Evolutionary conservation across 331 rosid genomes (phyloP).

Genomic region (Spiraea crenata): DNA sequence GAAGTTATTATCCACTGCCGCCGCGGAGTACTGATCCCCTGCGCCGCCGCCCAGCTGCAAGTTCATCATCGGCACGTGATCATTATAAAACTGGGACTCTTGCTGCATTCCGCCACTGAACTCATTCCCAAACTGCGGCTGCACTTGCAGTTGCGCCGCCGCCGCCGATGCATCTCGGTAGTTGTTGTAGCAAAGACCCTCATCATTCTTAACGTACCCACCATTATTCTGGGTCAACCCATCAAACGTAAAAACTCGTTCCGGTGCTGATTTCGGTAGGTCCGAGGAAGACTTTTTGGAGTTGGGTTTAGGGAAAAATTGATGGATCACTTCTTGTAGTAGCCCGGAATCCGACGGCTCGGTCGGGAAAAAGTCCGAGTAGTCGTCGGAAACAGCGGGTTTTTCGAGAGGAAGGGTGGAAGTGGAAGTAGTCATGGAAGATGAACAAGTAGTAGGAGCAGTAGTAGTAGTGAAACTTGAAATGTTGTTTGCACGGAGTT

Average conservation of each 20-base stretch:
- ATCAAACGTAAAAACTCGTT: neutral
- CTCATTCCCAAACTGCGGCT: constrained; percentile 17
- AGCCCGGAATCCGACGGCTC: constrained; percentile 68
- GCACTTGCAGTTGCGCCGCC: constrained; percentile 20
- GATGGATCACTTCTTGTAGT: constrained; percentile 66
- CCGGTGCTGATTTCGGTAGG: neutral
- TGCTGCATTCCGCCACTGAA: constrained; percentile 8
- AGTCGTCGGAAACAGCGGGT: neutral
- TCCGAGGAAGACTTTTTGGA: constrained; percentile 13
- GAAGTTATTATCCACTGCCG: constrained; percentile 30
- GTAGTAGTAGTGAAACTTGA: neutral
- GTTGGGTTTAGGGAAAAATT: constrained; percentile 48
- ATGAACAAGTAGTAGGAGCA: neutral
- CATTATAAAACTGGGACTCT: constrained; percentile 14
- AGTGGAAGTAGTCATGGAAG: neutral
- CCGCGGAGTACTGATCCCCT: constrained; percentile 8
- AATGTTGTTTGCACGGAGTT: neutral
- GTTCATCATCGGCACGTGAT: constrained; percentile 26
- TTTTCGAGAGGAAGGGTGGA: neutral
- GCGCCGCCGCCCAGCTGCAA: constrained; percentile 22
- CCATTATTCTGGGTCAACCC: neutral
- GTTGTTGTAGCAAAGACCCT: neutral
- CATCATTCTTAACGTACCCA: neutral
- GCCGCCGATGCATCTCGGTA: neutral
- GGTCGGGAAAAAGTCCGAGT: constrained; percentile 41